Percentiles rank a stretch among this genome's conserved stretches.
Evolutionary conservation across 2,329 filamentous ascomycete species (phyloP).

Genomic region (Seiridium cupressi): DNA sequence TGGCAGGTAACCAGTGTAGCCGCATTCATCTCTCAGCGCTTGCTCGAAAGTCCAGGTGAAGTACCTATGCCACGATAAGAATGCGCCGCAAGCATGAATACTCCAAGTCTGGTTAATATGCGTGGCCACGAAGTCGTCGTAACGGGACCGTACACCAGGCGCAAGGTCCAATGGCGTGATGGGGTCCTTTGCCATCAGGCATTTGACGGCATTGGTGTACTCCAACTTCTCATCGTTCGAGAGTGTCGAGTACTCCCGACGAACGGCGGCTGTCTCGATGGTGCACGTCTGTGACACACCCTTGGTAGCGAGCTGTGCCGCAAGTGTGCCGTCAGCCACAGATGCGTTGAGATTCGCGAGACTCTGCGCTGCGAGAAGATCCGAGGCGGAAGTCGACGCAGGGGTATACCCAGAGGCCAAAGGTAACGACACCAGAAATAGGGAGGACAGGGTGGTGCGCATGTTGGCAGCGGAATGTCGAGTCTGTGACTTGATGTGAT

Average conservation of each 20-base stretch:
- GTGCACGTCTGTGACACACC: neutral
- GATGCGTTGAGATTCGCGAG: neutral
- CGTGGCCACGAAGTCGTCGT: conserved; percentile 24
- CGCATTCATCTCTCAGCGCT: conserved; percentile 19
- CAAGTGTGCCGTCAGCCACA: neutral
- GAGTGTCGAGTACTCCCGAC: neutral
- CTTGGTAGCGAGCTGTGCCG: neutral
- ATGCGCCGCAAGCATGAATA: conserved; percentile 15
- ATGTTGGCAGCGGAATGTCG: neutral
- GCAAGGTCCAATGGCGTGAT: conserved; percentile 12
- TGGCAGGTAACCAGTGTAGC: conserved; percentile 18
- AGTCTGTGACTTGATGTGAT: neutral
- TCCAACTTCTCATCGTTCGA: conserved; percentile 11
- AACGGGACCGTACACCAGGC: conserved; percentile 19
- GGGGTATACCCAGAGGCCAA: neutral
- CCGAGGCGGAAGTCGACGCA: neutral
- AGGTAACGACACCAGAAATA: neutral
- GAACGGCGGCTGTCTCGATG: neutral
- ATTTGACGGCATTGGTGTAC: conserved; percentile 19
- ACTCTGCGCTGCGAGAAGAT: neutral
- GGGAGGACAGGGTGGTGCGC: neutral
- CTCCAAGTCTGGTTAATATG: conserved; percentile 21
- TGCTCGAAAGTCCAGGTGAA: conserved; percentile 19
- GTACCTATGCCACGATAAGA: conserved; percentile 22
- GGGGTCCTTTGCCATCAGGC: conserved; percentile 16